Base-by-base conservation (phyloP, 2,329 filamentous ascomycete species). In the Emericellopsis cladophorae region DNA sequence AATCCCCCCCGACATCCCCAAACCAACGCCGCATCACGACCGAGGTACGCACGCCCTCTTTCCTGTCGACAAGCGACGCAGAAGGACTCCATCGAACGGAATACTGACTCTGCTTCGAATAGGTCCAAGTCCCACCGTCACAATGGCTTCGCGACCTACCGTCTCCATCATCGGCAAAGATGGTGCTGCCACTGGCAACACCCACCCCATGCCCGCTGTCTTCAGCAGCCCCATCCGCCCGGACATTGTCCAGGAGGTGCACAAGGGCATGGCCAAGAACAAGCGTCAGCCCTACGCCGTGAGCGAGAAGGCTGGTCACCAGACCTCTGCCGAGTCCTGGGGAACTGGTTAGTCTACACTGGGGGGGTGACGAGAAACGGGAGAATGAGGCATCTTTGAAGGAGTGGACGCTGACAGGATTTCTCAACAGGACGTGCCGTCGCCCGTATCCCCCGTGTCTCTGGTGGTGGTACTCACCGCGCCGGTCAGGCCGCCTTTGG, bases 251-350 rank as follows among this genome's bases (percentile, higher is more conserved):
- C 90, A 96, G 80, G 84, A 89, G 70, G 84, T 96, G 61, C 92
- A 98, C 83, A 94, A 87, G 62, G 92, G 92, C 63, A 93, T 98
- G 78, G 90, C 90, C 67, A 98, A 98, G 87, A 98, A 98, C 83
- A 95, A 94, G 83, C 84, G 92, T 68, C 92, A 98, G 62, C 89
- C 92, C 58, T 98, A 98, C 71, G 81, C 92, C 62, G 92, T 98
- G 78, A 95, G 88, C 83, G 90, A 96, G 84, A 98, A 98, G 85
- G 92, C 92, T 65, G 92, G 92, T 76, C 92, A 98, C 76, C 92
- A 98, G 78, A 98, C 92, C 66, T 95, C 87, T 72, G 92, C 92
- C 66, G 92, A 98, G 80, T 98, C 93, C 56, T 98, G 92, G 92
- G 90, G 90, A 82, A 96, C 90, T 75, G 90, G 87, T 93, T 68